These are phyloP conservation scores for Aureobasidium subglaciale DNA, from an alignment of 2,329 filamentous ascomycete genomes.

Conservation along the genomic window DNA sequence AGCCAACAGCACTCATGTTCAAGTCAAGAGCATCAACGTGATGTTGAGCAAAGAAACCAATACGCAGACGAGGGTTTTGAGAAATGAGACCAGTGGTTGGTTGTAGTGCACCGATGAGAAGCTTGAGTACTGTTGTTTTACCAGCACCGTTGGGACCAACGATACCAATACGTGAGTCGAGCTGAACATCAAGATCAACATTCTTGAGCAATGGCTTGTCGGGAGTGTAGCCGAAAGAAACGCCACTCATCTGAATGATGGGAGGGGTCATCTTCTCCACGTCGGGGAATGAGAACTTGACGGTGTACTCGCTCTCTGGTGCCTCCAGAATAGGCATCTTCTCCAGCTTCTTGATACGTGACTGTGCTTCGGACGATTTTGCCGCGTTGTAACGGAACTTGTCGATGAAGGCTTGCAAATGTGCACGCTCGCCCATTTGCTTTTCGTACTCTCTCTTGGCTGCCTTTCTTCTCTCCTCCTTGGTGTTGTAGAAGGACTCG, in stretches of 20 bases:
- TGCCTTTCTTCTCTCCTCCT: constrained; percentile 93
- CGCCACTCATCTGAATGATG: constrained; percentile 93
- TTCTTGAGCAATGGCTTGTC: constrained; percentile 75
- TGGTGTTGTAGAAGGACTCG: constrained; percentile 91
- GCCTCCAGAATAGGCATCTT: constrained; percentile 88
- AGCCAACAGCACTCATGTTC: constrained; percentile 79
- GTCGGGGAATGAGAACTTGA: constrained; percentile 94
- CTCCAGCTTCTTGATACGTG: constrained; percentile 97
- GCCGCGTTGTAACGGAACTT: constrained; percentile 99
- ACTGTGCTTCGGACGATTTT: constrained; percentile 97
- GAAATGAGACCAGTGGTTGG: constrained; percentile 77
- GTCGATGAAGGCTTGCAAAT: constrained; percentile 97
- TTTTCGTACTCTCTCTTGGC: constrained; percentile 97
- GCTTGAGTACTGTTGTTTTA: constrained; percentile 96
- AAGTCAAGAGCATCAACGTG: constrained; percentile 95
- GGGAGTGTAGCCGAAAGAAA: constrained; percentile 78
- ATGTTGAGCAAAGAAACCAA: constrained; percentile 97
- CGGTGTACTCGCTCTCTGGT: constrained; percentile 88
- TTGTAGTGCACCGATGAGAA: constrained; percentile 81
- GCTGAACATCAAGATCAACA: constrained; percentile 92
- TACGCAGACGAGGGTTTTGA: constrained; percentile 75
- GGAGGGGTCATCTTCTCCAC: constrained; percentile 96
- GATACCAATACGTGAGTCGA: constrained; percentile 96
- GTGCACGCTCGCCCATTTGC: constrained; percentile 87
- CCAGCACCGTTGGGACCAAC: constrained; percentile 98